phyloP scores from a whole-genome alignment of 2,329 filamentous ascomycete genomes.

The Niveomyces coronatus region DNA sequence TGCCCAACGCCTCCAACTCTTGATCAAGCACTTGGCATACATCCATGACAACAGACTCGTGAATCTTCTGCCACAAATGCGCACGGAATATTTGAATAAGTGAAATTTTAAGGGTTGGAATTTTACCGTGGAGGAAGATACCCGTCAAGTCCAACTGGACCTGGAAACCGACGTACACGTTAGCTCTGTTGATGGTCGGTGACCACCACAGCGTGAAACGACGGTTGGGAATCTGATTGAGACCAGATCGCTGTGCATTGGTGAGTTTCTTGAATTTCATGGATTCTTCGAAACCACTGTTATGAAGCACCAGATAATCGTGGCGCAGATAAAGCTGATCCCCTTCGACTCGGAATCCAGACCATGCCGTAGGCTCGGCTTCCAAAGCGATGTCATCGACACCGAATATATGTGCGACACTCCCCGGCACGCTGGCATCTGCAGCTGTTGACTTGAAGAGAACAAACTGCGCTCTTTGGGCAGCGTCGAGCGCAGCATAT shows the following conservation, averaged over 20 bases:
- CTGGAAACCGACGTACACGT: conserved; percentile 98
- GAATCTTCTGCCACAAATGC: conserved; percentile 99
- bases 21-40: conserved; percentile 97
- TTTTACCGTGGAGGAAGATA: conserved; percentile 98
- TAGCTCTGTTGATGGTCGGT: conserved; percentile 84
- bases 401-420: conserved; percentile 22
- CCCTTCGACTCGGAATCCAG: conserved; percentile 39
- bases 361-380: conserved; percentile 32
- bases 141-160: conserved; percentile 95
- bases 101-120: conserved; percentile 94
- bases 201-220: conserved; percentile 99
- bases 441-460: conserved; percentile 18
- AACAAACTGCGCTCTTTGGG: conserved; percentile 25
- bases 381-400: conserved; percentile 34
- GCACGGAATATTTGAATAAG: conserved; percentile 98
- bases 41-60: conserved; percentile 98
- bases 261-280: conserved; percentile 99
- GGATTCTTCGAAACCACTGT: conserved; percentile 43
- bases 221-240: conserved; percentile 98
- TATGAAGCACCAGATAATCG: conserved; percentile 36
- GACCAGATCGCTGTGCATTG: conserved; percentile 89
- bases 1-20: conserved; percentile 87
- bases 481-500: conserved; percentile 27
- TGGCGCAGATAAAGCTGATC: conserved; percentile 41
- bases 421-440: not conserved